phyloP scores from a whole-genome alignment of 1,284 basidiomycete genomes.

The Puccinia coronata region DNA sequence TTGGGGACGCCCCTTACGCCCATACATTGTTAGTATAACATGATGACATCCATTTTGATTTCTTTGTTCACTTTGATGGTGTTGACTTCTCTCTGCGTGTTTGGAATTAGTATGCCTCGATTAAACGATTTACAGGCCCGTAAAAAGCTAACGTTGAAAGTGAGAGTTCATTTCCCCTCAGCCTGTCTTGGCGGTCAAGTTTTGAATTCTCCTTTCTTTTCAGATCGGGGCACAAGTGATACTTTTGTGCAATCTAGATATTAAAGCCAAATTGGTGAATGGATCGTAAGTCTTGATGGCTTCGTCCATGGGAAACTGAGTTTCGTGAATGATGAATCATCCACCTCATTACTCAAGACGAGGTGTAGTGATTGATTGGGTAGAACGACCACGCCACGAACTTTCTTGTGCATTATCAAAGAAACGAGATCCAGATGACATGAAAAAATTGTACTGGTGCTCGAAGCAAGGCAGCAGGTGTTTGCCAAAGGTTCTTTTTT shows the following conservation, averaged over 20 bases:
- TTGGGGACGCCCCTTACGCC: constrained; percentile 33
- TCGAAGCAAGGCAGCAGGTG: constrained; percentile 50
- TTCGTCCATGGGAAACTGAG: background rate
- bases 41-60: background rate
- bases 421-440: constrained; percentile 5
- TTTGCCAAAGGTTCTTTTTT: constrained; percentile 53
- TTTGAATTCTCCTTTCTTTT: constrained; percentile 2
- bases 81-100: background rate
- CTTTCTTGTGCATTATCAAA: background rate
- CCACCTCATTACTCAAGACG: constrained; percentile 52
- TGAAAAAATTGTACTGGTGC: constrained; percentile 50
- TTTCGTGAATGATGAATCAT: background rate
- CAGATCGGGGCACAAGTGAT: constrained; percentile 53
- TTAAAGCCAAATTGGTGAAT: constrained; percentile 49
- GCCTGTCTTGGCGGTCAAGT: background rate
- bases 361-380: constrained; percentile 55
- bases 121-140: constrained; percentile 52
- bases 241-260: constrained; percentile 53
- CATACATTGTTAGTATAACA: constrained; percentile 28
- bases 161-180: background rate
- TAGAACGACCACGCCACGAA: constrained; percentile 34
- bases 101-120: constrained; percentile 41
- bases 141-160: constrained; percentile 51
- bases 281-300: constrained; percentile 33
- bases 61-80: background rate